Evolutionary conservation across 805 yeast species (phyloP), one percentile per base, ranked within the genome.

Genomic region (Starmerella etchellsii): DNA sequence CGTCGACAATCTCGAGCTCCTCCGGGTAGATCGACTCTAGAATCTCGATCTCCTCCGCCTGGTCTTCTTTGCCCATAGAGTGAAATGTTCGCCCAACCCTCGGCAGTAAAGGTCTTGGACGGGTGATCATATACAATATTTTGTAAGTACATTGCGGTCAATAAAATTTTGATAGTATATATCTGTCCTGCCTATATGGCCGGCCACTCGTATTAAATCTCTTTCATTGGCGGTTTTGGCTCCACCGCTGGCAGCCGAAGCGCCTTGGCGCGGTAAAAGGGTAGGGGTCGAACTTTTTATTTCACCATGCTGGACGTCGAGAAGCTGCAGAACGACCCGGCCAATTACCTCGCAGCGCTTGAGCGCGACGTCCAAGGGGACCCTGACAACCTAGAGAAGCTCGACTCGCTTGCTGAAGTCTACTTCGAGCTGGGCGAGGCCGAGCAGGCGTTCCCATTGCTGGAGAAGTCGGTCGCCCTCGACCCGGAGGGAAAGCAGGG

Each of bases 21-120:
- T 88, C 96, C 5, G 97, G 98, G 58, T 91, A 88, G 41, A 88
- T 88, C 15, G 93, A 78, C 56, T 82, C 78, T 43, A 88, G 69
- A 39, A 91, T 85, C 59, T 87, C 96, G 34, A 91, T 58, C 60
- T 88, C 98, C 62, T 88, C 95, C 23, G 56, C 60, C 57, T 88
- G 96, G 56, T 91, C 96, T 58, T 82, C 95, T 39, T 60, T 56
- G 87, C 48, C 45, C 48, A 44, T 44, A 6, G n/a, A n/a, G n/a
- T n/a, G n/a, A n/a, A n/a, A n/a, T n/a, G n/a, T n/a, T n/a, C n/a
- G n/a, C n/a, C n/a, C n/a, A n/a, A n/a, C n/a, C n/a, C n/a, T n/a
- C n/a, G n/a, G n/a, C n/a, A n/a, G n/a, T n/a, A n/a, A n/a, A n/a
- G n/a, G n/a, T n/a, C n/a, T n/a, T n/a, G n/a, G n/a, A n/a, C n/a